A percentile compares a stretch with the other conserved stretches of the same genome.
phyloP scores from a whole-genome alignment of 495 filamentous ascomycete genomes.

The Penicillium nucicola region DNA sequence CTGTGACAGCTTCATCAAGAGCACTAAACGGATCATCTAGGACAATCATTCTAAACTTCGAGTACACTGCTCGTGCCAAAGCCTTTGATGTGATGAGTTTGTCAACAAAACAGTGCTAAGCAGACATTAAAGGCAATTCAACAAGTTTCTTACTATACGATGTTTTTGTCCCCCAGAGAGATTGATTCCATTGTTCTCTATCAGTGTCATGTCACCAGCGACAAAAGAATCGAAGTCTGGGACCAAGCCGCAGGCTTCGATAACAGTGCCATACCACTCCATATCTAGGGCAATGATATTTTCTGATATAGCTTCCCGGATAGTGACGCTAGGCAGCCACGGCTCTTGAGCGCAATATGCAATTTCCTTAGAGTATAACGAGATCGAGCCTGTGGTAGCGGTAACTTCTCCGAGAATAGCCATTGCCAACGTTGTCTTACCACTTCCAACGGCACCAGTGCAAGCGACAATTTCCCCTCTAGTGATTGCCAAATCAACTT shows the following conservation, averaged over 20 bases:
- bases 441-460: constrained; percentile 45
- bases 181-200: constrained; percentile 51
- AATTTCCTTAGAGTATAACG: constrained; percentile 17
- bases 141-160: constrained; percentile 35
- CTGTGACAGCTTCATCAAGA: constrained; percentile 33
- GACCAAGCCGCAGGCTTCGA: constrained; percentile 45
- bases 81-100: constrained; percentile 16
- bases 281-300: constrained; percentile 15
- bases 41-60: constrained; percentile 31
- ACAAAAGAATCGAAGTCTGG: constrained; percentile 44
- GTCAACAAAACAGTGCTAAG: background rate
- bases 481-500: constrained; percentile 20
- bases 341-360: constrained; percentile 38
- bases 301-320: constrained; percentile 35
- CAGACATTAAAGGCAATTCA: background rate
- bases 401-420: constrained; percentile 47
- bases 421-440: constrained; percentile 42
- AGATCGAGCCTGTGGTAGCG: constrained; percentile 19
- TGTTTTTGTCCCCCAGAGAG: constrained; percentile 56
- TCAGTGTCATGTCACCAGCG: constrained; percentile 41
- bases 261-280: constrained; percentile 42
- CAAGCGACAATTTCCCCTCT: constrained; percentile 34
- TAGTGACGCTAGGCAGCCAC: constrained; percentile 41
- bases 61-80: constrained; percentile 45
- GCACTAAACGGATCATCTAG: constrained; percentile 49